Percentiles rank a stretch among this genome's conserved stretches.
phyloP scores from a whole-genome alignment of 148 eudicot genomes.

The Rhododendron ovatum region DNA sequence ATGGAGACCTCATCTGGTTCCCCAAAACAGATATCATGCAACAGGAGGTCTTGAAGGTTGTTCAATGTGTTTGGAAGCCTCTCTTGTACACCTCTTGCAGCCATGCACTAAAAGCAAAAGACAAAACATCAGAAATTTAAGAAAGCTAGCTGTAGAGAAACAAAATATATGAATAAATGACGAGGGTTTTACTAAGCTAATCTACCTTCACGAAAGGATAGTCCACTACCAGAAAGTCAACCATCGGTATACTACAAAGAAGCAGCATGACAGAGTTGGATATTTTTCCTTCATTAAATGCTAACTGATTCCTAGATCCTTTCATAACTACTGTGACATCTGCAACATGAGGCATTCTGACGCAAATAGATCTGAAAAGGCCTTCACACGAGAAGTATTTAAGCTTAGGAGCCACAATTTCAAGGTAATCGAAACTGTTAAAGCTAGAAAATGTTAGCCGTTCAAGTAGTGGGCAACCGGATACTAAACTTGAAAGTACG shows the following conservation, averaged over 20 bases:
- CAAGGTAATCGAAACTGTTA: background rate
- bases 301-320: background rate
- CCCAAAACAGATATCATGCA: background rate
- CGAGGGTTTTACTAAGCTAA: no score
- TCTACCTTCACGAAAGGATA: background rate
- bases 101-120: background rate
- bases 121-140: background rate
- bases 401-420: background rate
- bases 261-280: background rate
- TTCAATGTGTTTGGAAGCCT: background rate
- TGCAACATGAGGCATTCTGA: background rate
- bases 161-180: background rate
- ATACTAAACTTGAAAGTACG: background rate
- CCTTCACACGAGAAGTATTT: background rate
- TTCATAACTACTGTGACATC: background rate
- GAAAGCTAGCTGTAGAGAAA: background rate
- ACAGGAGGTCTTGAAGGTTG: background rate
- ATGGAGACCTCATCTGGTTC: background rate
- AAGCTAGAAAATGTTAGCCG: background rate
- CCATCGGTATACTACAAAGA: background rate
- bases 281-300: background rate
- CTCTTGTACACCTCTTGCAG: background rate
- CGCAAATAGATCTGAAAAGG: background rate
- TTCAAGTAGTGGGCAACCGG: conserved; percentile 10
- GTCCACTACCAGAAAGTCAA: background rate